Percentiles rank a stretch among this genome's conserved stretches.
Conservation (phyloP, 768 basidiomycete species). For the Naematelia aurantialba region DNA sequence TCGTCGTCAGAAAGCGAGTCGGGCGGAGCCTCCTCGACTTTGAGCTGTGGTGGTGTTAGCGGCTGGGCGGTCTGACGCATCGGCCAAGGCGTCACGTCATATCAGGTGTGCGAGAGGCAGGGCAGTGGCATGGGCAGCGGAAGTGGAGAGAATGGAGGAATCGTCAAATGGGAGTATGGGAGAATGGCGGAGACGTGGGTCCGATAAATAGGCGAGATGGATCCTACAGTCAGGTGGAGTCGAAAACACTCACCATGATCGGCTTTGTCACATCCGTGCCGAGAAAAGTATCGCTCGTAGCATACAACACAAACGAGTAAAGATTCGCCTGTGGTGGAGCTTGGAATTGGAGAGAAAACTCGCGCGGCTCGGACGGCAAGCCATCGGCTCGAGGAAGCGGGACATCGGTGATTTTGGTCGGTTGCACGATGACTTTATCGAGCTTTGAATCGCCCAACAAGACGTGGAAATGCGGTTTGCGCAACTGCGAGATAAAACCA, state of each 20-base stretch:
- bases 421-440: constrained; percentile 80
- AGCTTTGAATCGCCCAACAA: constrained; percentile 82
- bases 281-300: constrained; percentile 83
- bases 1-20: constrained; percentile 62
- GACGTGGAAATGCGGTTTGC: constrained; percentile 90
- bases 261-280: constrained; percentile 71
- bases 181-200: too few relatives aligned
- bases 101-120: too few relatives aligned
- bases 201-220: too few relatives aligned
- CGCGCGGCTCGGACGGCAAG: constrained; percentile 23
- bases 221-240: background rate
- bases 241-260: constrained; percentile 62
- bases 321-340: constrained; percentile 77
- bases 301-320: constrained; percentile 82
- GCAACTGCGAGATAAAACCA: constrained; percentile 62
- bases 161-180: background rate
- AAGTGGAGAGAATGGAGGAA: background rate
- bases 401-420: constrained; percentile 73
- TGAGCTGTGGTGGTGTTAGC: too few relatives aligned
- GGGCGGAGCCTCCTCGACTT: constrained; percentile 69
- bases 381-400: constrained; percentile 53
- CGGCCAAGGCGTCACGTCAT: too few relatives aligned
- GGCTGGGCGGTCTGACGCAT: too few relatives aligned
- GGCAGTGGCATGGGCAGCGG: background rate
- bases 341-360: constrained; percentile 89